These are phyloP conservation scores for Amphirosellinia nigrospora DNA, from an alignment of 495 filamentous ascomycete species.

Conservation along the genomic window DNA sequence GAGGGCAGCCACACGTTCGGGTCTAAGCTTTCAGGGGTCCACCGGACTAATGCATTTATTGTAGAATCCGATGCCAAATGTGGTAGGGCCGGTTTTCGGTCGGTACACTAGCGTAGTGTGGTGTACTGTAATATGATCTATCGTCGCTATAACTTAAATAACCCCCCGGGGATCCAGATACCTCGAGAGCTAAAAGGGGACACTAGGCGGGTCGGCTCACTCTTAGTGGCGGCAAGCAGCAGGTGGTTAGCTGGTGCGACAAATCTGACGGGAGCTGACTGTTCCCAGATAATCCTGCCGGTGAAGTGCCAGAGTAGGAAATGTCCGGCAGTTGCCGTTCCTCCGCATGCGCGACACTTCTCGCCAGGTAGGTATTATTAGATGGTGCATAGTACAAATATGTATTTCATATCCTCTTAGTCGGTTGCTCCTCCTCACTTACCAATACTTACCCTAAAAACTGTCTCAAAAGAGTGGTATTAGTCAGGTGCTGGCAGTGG, in stretches of 20 bases:
- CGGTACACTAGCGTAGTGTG: too few relatives aligned
- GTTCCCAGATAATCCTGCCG: conserved; percentile 13
- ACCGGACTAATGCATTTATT: conserved; percentile 10
- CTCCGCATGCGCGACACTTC: too few relatives aligned
- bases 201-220: neutral
- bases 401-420: neutral
- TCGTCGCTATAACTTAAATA: neutral
- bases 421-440: neutral
- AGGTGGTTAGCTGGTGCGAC: neutral
- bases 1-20: conserved; percentile 17
- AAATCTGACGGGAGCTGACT: conserved; percentile 20
- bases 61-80: conserved; percentile 19
- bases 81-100: conserved; percentile 21
- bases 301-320: conserved; percentile 23
- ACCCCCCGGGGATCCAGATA: neutral
- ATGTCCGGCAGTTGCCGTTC: conserved; percentile 10
- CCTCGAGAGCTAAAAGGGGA: neutral
- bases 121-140: neutral
- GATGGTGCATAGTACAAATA: too few relatives aligned
- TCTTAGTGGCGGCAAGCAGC: neutral
- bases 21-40: neutral
- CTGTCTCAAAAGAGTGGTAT: neutral
- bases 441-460: neutral
- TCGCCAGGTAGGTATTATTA: too few relatives aligned
- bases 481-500: neutral